A percentile compares a stretch with the other conserved stretches of the same genome.
Conservation (phyloP, 257 asterid species). For the Primulina eburnea region DNA sequence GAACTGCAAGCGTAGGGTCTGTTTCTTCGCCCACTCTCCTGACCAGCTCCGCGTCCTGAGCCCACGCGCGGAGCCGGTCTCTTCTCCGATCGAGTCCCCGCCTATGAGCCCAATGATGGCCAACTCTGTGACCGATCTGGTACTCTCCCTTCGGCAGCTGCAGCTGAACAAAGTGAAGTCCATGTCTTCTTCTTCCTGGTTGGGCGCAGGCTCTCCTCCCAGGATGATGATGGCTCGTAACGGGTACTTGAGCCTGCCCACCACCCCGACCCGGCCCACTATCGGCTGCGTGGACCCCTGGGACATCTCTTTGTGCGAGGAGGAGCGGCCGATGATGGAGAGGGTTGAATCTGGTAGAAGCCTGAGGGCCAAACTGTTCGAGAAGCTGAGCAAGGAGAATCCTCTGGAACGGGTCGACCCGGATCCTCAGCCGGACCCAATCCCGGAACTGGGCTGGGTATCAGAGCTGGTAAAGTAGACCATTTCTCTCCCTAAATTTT, state of each 20-base stretch:
- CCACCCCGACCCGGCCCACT: constrained; percentile 41
- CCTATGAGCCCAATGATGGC: constrained; percentile 35
- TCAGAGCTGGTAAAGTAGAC: constrained; percentile 50
- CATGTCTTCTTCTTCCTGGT: constrained; percentile 37
- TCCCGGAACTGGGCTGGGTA: constrained; percentile 74
- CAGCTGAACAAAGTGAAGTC: constrained; percentile 40
- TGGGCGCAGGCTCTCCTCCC: constrained; percentile 30
- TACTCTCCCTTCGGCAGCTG: constrained; percentile 38
- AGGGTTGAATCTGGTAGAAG: constrained; percentile 50
- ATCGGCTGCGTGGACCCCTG: constrained; percentile 32
- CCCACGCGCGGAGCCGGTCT: constrained; percentile 42
- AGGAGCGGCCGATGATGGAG: constrained; percentile 34
- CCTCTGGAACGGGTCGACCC: constrained; percentile 44
- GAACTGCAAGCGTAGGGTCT: constrained; percentile 61
- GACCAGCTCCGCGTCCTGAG: constrained; percentile 66
- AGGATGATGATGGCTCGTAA: constrained; percentile 30
- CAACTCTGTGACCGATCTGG: constrained; percentile 32
- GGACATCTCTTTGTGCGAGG: constrained; percentile 24
- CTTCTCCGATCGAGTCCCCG: constrained; percentile 39
- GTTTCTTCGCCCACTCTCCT: constrained; percentile 85
- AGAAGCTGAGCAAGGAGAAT: constrained; percentile 48
- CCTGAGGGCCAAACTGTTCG: constrained; percentile 50
- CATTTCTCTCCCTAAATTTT: neutral
- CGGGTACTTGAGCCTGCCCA: constrained; percentile 41
- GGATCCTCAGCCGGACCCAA: constrained; percentile 34